Conservation (phyloP, 2,329 filamentous ascomycete species). For the Diplodia corticola region DNA sequence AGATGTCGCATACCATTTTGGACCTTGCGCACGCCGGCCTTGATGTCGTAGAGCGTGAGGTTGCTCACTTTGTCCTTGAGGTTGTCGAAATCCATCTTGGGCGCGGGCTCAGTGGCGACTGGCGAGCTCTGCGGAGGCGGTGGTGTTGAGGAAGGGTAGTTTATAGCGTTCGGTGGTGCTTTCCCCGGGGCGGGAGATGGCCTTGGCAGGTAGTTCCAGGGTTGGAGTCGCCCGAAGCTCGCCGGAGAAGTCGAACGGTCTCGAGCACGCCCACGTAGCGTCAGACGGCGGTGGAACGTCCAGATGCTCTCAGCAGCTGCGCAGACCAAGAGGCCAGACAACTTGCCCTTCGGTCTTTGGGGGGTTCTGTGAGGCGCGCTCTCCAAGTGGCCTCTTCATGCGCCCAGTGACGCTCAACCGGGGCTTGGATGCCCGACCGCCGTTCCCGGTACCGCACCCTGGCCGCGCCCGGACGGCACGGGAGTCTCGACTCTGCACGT, state of each 20-base stretch:
- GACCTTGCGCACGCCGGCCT: conserved; percentile 90
- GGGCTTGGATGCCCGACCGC: conserved; percentile 11
- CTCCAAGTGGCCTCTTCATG: neutral
- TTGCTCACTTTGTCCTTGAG: conserved; percentile 87
- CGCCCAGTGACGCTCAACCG: neutral
- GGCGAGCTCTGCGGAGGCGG: neutral
- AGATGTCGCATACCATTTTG: conserved; percentile 75
- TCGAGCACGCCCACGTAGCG: neutral
- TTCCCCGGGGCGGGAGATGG: conserved; percentile 2
- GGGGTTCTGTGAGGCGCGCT: neutral
- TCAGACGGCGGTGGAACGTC: neutral
- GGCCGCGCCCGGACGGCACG: neutral
- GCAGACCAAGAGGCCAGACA: neutral
- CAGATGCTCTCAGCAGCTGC: neutral
- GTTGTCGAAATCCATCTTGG: conserved; percentile 79
- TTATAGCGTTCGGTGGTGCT: neutral
- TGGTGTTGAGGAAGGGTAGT: conserved; percentile 1
- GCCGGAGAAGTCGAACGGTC: neutral
- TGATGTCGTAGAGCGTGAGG: conserved; percentile 91
- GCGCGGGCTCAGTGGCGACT: conserved; percentile 1
- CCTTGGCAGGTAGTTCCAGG: conserved; percentile 10
- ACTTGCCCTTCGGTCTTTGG: neutral
- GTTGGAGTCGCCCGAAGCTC: neutral
- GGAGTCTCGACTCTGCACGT: neutral
- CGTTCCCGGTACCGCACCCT: conserved; percentile 14